phyloP scores from a whole-genome alignment of 805 yeast species.

The Starmerella stigmatis region DNA sequence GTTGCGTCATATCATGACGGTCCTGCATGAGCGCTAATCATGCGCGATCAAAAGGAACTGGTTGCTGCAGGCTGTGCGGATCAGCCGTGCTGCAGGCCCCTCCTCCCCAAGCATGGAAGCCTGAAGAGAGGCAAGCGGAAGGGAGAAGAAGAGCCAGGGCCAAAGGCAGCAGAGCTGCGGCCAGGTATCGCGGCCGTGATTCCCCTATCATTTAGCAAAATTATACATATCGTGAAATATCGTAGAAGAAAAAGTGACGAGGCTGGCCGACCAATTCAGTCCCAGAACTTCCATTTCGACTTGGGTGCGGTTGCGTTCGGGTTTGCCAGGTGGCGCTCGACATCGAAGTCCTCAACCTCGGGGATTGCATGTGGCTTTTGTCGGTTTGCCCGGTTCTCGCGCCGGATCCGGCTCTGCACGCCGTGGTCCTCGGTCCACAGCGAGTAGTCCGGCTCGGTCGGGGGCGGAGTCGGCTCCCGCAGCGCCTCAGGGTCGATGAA shows the following conservation, averaged over 20 bases:
- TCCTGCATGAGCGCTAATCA: too few relatives aligned
- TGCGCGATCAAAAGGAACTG: not conserved
- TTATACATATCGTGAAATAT: conserved; percentile 1
- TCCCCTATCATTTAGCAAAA: conserved; percentile 1
- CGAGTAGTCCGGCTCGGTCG: conserved; percentile 12
- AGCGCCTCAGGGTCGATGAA: conserved; percentile 15
- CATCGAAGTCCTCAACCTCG: conserved; percentile 21
- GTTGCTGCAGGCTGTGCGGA: not conserved
- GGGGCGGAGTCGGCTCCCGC: not conserved
- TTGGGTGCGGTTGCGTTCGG: conserved; percentile 4
- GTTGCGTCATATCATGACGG: too few relatives aligned
- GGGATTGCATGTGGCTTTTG: conserved; percentile 18
- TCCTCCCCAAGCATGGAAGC: too few relatives aligned
- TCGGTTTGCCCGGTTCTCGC: conserved; percentile 20
- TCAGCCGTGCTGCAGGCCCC: too few relatives aligned
- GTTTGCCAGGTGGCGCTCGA: conserved; percentile 13
- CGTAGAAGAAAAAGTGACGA: not conserved
- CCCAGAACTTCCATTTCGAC: conserved; percentile 21
- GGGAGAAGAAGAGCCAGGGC: too few relatives aligned
- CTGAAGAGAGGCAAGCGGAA: too few relatives aligned
- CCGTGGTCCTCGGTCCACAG: conserved; percentile 22
- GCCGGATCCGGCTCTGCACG: conserved; percentile 15
- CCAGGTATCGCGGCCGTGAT: too few relatives aligned
- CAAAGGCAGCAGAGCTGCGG: too few relatives aligned
- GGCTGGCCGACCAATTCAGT: not conserved